Evolutionary conservation across 768 basidiomycete genomes (phyloP).

Genomic region (Tephrocybe rancida): DNA sequence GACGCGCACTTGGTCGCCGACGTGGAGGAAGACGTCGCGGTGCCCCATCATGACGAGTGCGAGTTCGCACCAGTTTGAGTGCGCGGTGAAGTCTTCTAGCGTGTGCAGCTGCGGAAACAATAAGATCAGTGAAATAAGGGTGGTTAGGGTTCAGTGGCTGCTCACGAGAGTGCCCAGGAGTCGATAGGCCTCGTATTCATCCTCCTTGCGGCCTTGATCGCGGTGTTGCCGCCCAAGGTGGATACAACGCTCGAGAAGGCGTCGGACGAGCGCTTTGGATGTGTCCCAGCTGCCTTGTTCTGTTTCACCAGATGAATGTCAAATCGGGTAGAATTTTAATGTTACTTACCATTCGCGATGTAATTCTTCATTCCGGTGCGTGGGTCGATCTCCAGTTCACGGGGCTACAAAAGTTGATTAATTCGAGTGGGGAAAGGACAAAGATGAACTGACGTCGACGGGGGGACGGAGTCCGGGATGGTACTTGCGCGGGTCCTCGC

Average conservation of each 20-base stretch:
- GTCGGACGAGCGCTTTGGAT: conserved; percentile 74
- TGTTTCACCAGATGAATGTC: conserved; percentile 21
- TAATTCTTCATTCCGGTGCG: conserved; percentile 95
- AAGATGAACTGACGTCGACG: conserved; percentile 58
- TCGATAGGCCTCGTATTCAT: conserved; percentile 79
- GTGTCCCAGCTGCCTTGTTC: conserved; percentile 87
- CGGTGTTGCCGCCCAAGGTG: conserved; percentile 71
- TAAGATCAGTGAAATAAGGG: too few relatives aligned
- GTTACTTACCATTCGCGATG: conserved; percentile 71
- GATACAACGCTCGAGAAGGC: conserved; percentile 78
- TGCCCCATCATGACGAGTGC: conserved; percentile 76
- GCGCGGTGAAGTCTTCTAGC: conserved; percentile 86
- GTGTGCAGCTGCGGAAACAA: conserved; percentile 59
- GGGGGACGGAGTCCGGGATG: conserved; percentile 79
- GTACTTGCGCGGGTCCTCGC: conserved; percentile 80
- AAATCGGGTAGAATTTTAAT: too few relatives aligned
- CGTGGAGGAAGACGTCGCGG: conserved; percentile 79
- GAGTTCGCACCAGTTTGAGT: conserved; percentile 91
- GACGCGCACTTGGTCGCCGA: conserved; percentile 78
- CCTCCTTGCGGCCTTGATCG: conserved; percentile 56
- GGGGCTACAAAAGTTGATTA: conserved; percentile 45
- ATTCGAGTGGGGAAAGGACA: not conserved
- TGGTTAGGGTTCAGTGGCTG: too few relatives aligned
- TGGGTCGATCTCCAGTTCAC: conserved; percentile 84
- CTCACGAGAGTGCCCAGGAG: conserved; percentile 67